Base-by-base conservation (phyloP, 2,329 filamentous ascomycete species). In the Botrytis medusae region DNA sequence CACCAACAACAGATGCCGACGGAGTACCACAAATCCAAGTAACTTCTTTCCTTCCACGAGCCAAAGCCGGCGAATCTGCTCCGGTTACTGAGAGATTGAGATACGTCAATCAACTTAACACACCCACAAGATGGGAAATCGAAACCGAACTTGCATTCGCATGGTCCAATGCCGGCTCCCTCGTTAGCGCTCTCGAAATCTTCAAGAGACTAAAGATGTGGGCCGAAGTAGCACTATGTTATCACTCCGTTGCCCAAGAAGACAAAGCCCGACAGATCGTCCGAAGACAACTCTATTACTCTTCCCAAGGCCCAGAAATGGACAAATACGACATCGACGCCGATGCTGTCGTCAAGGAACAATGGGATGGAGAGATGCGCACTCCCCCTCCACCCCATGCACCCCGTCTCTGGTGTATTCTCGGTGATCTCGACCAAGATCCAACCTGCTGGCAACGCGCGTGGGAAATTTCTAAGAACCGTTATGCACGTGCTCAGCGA, bases 161-260 rank as follows among this genome's bases (percentile, higher is more conserved):
- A n/a, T 99, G 96, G 96, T 92, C 95, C 0, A 88, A 90, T 65
- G 88, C 98, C 4, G 96, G 96, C 16, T 97, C 94, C 59, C 84
- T 99, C 2, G 87, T 93, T 5, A 97, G 95, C 0, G 96, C 96
- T 0, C 87, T 99, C 1, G 96, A 98, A 74, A 98, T 99, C 74
- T 99, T 98, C 83, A 95, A 97, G 83, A 89, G 96, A 4, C 84
- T 99, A 29, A 91, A 94, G 73, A 91, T 98, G 82, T 98, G 96
- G 94, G 93, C 96, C 1, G 96, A 99, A 83, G 94, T 95, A 7
- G 95, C 96, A 0, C 86, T 99, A 2, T 99, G 96, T 81, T 80
- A 86, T 81, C 63, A 88, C 84, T 32, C 85, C 83, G 78, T 69
- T 86, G 73, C 84, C 83, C 69, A 89, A 83, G 95, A 98, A 82